Base-by-base conservation (phyloP, 257 asterid species). In the Linderniella brevidens region DNA sequence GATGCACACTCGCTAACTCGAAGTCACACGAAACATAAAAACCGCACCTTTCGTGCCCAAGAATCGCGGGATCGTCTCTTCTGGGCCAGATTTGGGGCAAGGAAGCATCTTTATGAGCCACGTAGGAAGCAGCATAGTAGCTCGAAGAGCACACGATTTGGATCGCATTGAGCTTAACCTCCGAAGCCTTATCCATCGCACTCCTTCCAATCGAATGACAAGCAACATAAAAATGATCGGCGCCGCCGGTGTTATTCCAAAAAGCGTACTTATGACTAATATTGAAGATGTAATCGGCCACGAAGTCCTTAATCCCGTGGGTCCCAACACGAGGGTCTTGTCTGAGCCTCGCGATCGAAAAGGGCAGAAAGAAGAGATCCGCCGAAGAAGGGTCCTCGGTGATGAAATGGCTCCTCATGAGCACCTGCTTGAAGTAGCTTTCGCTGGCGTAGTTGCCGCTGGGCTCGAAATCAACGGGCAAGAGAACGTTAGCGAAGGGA, bases 41-140 rank as follows among this genome's bases (percentile, higher is more conserved):
- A 39, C 13, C 74, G 52, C 53, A 81, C 93, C 93, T 78, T 68
- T 76, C 67, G 40, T 41, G 53, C 13, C 53, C 58, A 44, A 74
- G 76, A 64, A 69, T 60, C 37, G 73, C 82, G 17, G 70, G 65
- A 54, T 70, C 53, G 32, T 76, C 86, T 54, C 62, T 58, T 58
- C 94, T 62, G 0, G 96, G 96, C 98, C 98, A 90, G 54, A 90
- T 90, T 60, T 90, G 98, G 0, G 98, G 98, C 5, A 90, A 55
- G 0, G 96, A 78, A 0, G 77, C 92, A 65, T 90, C 98, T 50
- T 90, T 90, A 25, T 90, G 98, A 35, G 96, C 20, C 55, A 90
- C 57, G 50, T 85, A 90, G 1, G 92, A 85, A 0, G 70, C 4
- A 49, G 85, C 52, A 17, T 74, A 90, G 49, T 85, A 90, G 68